Evolutionary conservation across 2,329 filamentous ascomycete genomes (phyloP).

Genomic region (Colletotrichum falcatum): DNA sequence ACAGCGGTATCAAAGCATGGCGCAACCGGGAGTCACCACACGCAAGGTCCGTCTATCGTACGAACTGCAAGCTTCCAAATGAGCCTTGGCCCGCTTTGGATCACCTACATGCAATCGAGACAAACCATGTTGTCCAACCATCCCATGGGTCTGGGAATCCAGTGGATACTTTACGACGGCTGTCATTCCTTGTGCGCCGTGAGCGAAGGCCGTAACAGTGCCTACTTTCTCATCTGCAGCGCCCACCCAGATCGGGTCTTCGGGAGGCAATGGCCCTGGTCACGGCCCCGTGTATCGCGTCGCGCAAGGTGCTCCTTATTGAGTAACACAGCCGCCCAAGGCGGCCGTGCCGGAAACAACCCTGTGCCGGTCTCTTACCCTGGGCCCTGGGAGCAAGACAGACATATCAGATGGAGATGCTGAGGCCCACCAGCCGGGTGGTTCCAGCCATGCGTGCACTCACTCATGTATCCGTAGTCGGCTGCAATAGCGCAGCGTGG

Average conservation of each 20-base stretch:
- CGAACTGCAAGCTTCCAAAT: conserved; percentile 37
- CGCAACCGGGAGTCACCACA: conserved; percentile 18
- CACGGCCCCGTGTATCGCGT: conserved; percentile 39
- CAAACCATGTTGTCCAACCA: conserved; percentile 33
- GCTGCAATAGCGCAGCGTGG: conserved; percentile 11
- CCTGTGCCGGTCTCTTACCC: conserved; percentile 23
- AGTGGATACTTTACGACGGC: conserved; percentile 41
- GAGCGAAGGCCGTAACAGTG: conserved; percentile 14
- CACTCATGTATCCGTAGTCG: conserved; percentile 1
- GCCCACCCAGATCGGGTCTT: conserved; percentile 35
- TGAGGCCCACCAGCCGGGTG: conserved; percentile 34
- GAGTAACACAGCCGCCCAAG: conserved; percentile 38
- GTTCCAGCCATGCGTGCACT: conserved; percentile 18
- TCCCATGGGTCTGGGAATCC: conserved; percentile 30
- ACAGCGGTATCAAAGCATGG: conserved; percentile 19
- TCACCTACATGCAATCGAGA: conserved; percentile 29
- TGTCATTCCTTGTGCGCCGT: conserved; percentile 15
- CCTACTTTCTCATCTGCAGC: neutral
- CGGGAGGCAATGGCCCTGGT: conserved; percentile 29
- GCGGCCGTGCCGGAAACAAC: conserved; percentile 27
- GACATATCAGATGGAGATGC: conserved; percentile 38
- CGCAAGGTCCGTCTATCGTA: conserved; percentile 28
- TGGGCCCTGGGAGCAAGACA: conserved; percentile 31
- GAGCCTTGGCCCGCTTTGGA: conserved; percentile 29
- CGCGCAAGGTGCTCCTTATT: conserved; percentile 41